Evolutionary conservation across 139 green algal genomes (phyloP).

Genomic region (Yamagishiella unicocca): DNA sequence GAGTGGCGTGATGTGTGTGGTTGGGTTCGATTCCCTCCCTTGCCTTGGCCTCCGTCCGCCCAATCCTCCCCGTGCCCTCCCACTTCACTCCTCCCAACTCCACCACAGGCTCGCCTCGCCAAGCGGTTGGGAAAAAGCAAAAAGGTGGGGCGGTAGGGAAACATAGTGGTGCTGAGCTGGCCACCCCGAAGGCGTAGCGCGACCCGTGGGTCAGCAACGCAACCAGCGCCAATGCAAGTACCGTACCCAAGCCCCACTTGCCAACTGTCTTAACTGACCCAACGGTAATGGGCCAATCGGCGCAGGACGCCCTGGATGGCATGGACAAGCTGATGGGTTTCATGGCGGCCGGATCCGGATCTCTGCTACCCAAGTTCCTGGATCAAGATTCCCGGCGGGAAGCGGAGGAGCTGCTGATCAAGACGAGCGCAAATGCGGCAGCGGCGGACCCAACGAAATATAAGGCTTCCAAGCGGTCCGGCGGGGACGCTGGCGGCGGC

Average conservation of each 20-base stretch:
- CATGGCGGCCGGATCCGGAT: neutral
- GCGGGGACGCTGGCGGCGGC: neutral
- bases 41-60: neutral
- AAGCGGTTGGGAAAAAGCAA: slow-evolving; percentile 31
- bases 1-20: too few relatives aligned
- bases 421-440: too few relatives aligned
- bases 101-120: slow-evolving; percentile 16
- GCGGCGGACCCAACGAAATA: too few relatives aligned
- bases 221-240: too few relatives aligned
- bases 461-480: too few relatives aligned
- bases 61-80: neutral
- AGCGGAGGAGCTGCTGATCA: slow-evolving; percentile 6
- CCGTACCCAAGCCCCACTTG: too few relatives aligned
- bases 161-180: neutral
- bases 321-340: slow-evolving; percentile 19
- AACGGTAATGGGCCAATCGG: too few relatives aligned
- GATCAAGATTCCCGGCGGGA: neutral
- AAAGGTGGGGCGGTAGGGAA: neutral
- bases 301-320: slow-evolving; percentile 39
- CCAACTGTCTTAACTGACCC: too few relatives aligned
- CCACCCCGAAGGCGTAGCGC: too few relatives aligned
- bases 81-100: neutral
- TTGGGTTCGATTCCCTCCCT: neutral
- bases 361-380: slow-evolving; percentile 29
- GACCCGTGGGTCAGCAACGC: too few relatives aligned